A percentile compares a stretch with the other conserved stretches of the same genome.
Conservation (phyloP, 1,139 yeast species). For the Kurtzmaniella natalensis region DNA sequence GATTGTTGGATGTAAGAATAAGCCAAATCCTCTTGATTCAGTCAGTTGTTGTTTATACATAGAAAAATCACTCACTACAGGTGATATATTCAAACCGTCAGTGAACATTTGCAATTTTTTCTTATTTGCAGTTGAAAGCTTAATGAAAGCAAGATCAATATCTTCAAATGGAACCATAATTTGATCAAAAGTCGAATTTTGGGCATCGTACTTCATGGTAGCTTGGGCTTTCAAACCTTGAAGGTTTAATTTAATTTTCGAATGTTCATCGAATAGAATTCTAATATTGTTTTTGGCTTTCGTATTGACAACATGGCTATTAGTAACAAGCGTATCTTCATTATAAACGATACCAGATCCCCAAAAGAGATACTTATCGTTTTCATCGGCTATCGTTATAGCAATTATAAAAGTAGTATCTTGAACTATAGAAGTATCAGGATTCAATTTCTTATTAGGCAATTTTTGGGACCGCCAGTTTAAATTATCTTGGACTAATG, state of each 20-base stretch:
- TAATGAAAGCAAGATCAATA: conserved; percentile 36
- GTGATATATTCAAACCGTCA: not conserved
- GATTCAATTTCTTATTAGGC: not conserved
- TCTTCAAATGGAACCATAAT: conserved; percentile 25
- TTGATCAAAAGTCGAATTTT: conserved; percentile 12
- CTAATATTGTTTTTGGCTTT: conserved; percentile 6
- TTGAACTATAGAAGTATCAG: not conserved
- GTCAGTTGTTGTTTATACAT: conserved; percentile 31
- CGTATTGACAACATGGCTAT: conserved; percentile 28
- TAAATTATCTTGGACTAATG: too few relatives aligned
- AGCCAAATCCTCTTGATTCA: conserved; percentile 54
- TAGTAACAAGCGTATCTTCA: conserved; percentile 27
- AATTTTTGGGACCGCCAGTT: not conserved
- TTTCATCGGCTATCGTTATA: conserved; percentile 9
- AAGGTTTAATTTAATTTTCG: conserved; percentile 1
- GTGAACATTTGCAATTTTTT: conserved; percentile 3
- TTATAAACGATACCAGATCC: conserved; percentile 33
- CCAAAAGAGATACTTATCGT: conserved; percentile 20
- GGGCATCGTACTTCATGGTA: conserved; percentile 6
- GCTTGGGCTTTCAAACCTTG: not conserved
- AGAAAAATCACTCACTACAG: conserved; percentile 6
- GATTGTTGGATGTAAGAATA: conserved; percentile 28
- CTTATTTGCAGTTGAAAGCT: conserved; percentile 14
- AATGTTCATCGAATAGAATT: conserved; percentile 7
- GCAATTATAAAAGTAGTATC: conserved; percentile 10